These are phyloP conservation scores for Populus alba DNA, from an alignment of 345 rosid genomes.

Conservation along the genomic window DNA sequence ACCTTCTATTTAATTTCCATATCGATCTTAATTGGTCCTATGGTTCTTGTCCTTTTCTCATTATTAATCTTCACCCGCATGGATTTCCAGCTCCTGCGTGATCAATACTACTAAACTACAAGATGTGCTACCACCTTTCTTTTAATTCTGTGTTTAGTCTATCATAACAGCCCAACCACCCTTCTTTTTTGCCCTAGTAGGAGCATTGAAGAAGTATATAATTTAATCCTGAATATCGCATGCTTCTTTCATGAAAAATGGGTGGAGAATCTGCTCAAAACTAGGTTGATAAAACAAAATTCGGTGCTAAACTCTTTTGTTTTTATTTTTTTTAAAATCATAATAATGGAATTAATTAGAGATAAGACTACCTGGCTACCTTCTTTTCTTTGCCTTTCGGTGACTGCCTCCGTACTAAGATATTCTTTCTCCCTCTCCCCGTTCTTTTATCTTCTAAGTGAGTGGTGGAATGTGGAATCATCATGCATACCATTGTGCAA, in stretches of 20 bases:
- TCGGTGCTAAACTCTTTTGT: no score
- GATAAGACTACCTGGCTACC: background rate
- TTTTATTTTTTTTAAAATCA: no score
- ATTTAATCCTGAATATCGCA: no score
- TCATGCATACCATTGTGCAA: background rate
- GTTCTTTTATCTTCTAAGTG: background rate
- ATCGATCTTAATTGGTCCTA: no score
- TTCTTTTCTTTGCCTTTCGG: background rate
- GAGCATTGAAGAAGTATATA: background rate
- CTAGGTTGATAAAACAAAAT: background rate
- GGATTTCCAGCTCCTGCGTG: no score
- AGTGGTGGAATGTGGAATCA: background rate
- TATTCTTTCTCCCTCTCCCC: background rate
- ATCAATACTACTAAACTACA: background rate
- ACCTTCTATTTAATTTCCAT: background rate
- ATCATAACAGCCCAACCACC: no score
- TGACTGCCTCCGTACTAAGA: background rate
- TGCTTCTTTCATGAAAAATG: background rate
- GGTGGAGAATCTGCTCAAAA: background rate
- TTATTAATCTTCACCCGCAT: background rate
- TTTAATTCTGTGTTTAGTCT: no score
- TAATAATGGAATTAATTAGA: no score
- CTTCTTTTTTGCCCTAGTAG: background rate
- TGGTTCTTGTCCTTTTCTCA: background rate
- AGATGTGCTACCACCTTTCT: no score